Base-by-base conservation (phyloP, 345 rosid genomes). In the Salix suchowensis region DNA sequence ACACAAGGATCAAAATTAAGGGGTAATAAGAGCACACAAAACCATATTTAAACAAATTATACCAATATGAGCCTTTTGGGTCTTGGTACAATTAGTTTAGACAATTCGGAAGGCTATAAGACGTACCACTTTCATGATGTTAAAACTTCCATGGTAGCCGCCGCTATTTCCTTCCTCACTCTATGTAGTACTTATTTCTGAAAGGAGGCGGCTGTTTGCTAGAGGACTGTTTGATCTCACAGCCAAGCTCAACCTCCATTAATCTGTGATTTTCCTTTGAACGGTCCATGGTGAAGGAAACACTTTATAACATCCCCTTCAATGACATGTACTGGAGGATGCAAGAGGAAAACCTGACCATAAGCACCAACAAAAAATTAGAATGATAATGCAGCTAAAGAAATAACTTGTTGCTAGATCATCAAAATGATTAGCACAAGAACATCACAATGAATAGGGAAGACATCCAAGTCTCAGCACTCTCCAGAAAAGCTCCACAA, bases 241-340 rank as follows among this genome's bases (percentile, higher is more conserved):
- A 88, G 12, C 75, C 85, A 68, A 96, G 85, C 76, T 91, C 96
- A 52, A 96, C 84, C 80, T 89, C 99, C 98, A 96, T 89, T 82
- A 91, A 79, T 67, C 99, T 76, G 74, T 93, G 97, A 72, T 96
- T 90, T 81, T 93, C 97, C 78, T 85, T 93, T 0, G 99, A 88
- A 39, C 99, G 97, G 69, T 73, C 85, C 99, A 96, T 93, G 52
- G 81, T 74, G 86, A 93, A 88, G 76, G 91, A 88, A 73, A 89
- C 77, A 75, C 81, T 78, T 78, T 75, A 96, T 78, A 30, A 79
- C 65, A 80, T 89, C 93, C 70, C 96, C 98, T 81, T 81, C 90
- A 76, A 11, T 81, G 24, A 86, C 86, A 67, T 60, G 80, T 66
- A 78, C 23, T 4, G 94, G 87, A 74, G 88, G 89, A 21, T 88